Evolutionary conservation across 164 flowering plant genomes (phyloP).

Genomic region (Vitis rupestris): DNA sequence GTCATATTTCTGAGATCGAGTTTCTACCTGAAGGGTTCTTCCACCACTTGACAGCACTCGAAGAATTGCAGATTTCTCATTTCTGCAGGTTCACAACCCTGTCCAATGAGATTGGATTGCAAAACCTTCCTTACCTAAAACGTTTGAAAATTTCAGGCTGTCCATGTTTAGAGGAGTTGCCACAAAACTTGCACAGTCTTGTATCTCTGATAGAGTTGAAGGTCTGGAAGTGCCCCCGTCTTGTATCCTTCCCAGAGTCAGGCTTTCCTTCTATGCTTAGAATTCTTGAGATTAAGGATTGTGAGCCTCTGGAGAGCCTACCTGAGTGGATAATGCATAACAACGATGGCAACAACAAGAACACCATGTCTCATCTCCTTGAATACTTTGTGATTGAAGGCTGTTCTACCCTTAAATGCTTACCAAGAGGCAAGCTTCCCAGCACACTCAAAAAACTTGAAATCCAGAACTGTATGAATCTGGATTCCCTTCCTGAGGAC

Average conservation of each 20-base stretch:
- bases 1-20: neutral
- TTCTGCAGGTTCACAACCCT: neutral
- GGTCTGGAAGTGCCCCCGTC: constrained; percentile 10
- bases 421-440: constrained; percentile 10
- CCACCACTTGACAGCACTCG: constrained; percentile 3
- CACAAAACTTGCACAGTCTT: neutral
- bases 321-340: constrained; percentile 4
- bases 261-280: constrained; percentile 11
- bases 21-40: constrained; percentile 4
- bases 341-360: neutral
- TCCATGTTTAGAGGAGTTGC: neutral
- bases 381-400: constrained; percentile 9
- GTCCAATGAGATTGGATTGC: constrained; percentile 7
- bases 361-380: neutral
- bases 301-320: constrained; percentile 4
- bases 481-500: neutral
- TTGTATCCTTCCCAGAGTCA: constrained; percentile 1
- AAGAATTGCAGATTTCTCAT: constrained; percentile 9
- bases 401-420: constrained; percentile 12
- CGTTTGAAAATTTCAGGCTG: constrained; percentile 8
- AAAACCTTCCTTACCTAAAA: constrained; percentile 1
- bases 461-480: neutral
- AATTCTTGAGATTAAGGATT: constrained; percentile 9
- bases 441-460: constrained; percentile 8
- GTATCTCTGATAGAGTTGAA: constrained; percentile 7